A percentile compares a stretch with the other conserved stretches of the same genome.
phyloP scores from a whole-genome alignment of 305 asterid species.

The Fraxinus baroniana region DNA sequence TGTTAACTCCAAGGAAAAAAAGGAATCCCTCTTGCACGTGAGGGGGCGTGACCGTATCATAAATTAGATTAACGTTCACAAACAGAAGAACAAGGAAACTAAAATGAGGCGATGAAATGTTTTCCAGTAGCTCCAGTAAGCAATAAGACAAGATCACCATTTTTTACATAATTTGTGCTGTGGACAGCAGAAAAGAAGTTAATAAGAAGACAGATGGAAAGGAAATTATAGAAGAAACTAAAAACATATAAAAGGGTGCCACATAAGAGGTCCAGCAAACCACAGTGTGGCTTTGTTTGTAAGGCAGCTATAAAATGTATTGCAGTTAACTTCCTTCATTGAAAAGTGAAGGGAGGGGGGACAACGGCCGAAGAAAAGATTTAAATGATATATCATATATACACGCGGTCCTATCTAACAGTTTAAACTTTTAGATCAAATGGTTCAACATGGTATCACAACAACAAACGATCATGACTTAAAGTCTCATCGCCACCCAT shows the following conservation, averaged over 20 bases:
- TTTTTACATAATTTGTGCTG: slow-evolving; percentile 1
- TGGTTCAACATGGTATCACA: background rate
- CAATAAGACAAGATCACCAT: background rate
- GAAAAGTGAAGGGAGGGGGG: background rate
- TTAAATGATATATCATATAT: background rate
- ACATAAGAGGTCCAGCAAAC: slow-evolving; percentile 1
- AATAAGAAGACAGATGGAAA: background rate
- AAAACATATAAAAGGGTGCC: background rate
- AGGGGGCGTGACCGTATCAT: background rate
- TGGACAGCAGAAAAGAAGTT: background rate
- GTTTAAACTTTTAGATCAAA: background rate
- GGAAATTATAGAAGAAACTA: background rate
- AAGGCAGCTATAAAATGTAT: background rate
- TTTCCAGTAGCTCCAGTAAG: background rate
- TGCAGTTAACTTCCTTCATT: background rate
- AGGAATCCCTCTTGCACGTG: background rate
- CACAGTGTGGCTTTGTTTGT: slow-evolving; percentile 17
- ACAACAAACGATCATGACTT: background rate
- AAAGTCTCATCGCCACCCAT: background rate
- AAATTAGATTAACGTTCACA: background rate
- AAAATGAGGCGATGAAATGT: background rate
- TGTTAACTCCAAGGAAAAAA: background rate
- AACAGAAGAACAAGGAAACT: background rate
- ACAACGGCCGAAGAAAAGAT: background rate
- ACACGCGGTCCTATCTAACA: background rate